Evolutionary conservation across 306 rosid species (phyloP).

Genomic region (Trichosanthes cucumerina): DNA sequence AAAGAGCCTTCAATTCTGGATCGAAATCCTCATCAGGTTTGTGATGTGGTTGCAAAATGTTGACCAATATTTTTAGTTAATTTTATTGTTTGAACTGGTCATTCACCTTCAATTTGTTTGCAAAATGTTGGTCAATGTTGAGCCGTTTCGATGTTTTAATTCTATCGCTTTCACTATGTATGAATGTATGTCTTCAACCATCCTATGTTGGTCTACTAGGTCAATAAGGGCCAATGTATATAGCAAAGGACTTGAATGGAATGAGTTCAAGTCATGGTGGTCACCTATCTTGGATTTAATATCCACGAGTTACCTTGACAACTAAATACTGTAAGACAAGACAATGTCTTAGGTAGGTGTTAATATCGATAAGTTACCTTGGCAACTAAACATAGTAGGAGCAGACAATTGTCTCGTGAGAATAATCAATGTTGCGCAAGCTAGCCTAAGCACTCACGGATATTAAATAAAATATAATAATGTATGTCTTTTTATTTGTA

Average conservation of each 20-base stretch:
- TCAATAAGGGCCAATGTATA: not conserved
- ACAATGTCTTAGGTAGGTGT: no score
- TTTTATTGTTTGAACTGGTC: not conserved
- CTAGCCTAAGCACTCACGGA: not conserved
- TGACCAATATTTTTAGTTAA: not conserved
- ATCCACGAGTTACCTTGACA: not conserved
- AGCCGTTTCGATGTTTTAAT: not conserved
- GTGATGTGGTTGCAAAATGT: slow-evolving; percentile 11
- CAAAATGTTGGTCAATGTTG: not conserved
- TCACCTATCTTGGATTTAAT: not conserved
- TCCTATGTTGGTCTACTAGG: not conserved
- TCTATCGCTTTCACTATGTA: not conserved
- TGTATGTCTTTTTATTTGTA: not conserved
- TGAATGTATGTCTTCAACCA: not conserved
- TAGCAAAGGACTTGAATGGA: not conserved
- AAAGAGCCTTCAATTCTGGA: slow-evolving; percentile 92
- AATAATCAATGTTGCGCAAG: not conserved
- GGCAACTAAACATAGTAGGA: not conserved
- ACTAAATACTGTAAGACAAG: not conserved
- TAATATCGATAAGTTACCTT: no score
- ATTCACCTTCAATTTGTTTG: slow-evolving; percentile 1
- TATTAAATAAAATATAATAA: not conserved
- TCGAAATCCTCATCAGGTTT: slow-evolving; percentile 96
- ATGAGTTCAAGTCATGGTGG: not conserved
- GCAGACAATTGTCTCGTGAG: not conserved